Conservation (phyloP, 345 rosid genomes). For the Carallia brachiata region DNA sequence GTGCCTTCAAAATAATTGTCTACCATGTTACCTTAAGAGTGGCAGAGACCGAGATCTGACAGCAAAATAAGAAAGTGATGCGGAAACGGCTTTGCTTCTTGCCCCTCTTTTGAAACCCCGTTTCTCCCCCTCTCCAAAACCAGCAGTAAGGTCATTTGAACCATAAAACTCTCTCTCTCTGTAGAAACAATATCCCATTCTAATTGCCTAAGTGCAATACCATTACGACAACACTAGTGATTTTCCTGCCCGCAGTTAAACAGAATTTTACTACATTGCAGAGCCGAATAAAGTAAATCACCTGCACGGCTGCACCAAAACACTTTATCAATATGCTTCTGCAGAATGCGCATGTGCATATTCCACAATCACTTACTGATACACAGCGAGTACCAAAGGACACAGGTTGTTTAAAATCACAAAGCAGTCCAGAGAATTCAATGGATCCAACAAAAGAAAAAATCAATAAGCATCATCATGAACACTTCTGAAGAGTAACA, state of each 20-base stretch:
- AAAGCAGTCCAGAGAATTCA: not conserved
- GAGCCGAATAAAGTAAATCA: not conserved
- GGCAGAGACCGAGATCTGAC: no score
- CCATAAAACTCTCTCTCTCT: no score
- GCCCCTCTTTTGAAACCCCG: no score
- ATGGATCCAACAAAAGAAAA: not conserved
- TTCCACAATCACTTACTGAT: no score
- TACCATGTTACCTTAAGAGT: no score
- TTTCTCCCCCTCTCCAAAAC: no score
- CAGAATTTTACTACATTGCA: not conserved
- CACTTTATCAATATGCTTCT: no score
- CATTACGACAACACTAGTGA: not conserved
- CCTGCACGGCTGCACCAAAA: not conserved
- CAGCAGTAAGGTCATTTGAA: no score
- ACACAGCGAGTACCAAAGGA: not conserved
- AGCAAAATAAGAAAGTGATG: no score
- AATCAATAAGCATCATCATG: not conserved
- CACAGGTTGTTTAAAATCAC: not conserved
- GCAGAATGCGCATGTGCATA: not conserved
- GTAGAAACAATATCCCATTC: no score
- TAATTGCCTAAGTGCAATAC: not conserved
- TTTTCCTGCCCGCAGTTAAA: not conserved
- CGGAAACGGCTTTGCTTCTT: no score
- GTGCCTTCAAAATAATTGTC: no score
- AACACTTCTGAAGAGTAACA: not conserved